Conservation (phyloP, 306 rosid species). For the Mucuna pruriens region DNA sequence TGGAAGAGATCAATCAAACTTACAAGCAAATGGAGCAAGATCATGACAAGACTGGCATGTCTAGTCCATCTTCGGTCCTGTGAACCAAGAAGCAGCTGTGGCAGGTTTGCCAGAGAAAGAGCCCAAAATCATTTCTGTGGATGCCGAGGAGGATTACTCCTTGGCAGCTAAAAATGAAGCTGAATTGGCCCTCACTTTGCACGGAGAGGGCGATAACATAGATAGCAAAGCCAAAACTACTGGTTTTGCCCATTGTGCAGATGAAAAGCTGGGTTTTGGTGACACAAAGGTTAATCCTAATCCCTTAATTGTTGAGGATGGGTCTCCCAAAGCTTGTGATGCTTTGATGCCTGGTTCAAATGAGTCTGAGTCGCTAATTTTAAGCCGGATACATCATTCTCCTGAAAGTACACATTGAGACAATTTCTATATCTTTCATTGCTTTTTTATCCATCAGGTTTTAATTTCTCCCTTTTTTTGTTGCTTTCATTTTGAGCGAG, state of each 20-base stretch:
- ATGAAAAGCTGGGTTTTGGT: slow-evolving; percentile 58
- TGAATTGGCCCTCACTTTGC: slow-evolving; percentile 26
- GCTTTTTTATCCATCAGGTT: slow-evolving; percentile 56
- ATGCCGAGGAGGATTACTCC: slow-evolving; percentile 42
- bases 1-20: slow-evolving; percentile 50
- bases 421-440: slow-evolving; percentile 81
- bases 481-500: slow-evolving; percentile 54
- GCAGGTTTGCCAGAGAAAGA: slow-evolving; percentile 43
- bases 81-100: slow-evolving; percentile 51
- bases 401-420: slow-evolving; percentile 99
- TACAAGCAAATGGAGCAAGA: slow-evolving; percentile 54
- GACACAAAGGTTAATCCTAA: slow-evolving; percentile 66
- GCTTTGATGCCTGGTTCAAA: slow-evolving; percentile 86
- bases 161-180: slow-evolving; percentile 34
- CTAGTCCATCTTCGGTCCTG: slow-evolving; percentile 44
- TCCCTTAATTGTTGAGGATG: slow-evolving; percentile 65
- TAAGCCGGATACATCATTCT: slow-evolving; percentile 99
- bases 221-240: slow-evolving; percentile 39
- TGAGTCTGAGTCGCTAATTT: slow-evolving; percentile 98
- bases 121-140: slow-evolving; percentile 48
- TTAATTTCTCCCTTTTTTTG: slow-evolving; percentile 43
- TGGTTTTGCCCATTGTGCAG: slow-evolving; percentile 37
- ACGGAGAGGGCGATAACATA: slow-evolving; percentile 38
- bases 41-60: slow-evolving; percentile 41
- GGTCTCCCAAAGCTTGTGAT: slow-evolving; percentile 87